Evolutionary conservation across 768 basidiomycete species (phyloP), one percentile per base, ranked within the genome.

Genomic region (Collybia nuda): DNA sequence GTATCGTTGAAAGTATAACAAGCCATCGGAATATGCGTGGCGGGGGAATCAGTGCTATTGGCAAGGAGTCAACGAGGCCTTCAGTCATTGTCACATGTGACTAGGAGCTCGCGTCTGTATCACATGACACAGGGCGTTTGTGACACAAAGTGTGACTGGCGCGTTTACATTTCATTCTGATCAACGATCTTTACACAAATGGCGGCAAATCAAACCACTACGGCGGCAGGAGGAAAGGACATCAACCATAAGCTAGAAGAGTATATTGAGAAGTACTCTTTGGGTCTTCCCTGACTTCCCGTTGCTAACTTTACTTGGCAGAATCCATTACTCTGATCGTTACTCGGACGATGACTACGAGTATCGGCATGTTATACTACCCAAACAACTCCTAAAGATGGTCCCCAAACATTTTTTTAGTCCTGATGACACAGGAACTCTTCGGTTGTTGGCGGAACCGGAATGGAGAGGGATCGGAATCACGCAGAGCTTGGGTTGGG

Each of bases 381-480:
- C 96, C 5, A 97, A 97, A 66, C 90, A 88, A 50, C 84, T 98
- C 57, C 79, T 98, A 69, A 94, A 96, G 73, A 78, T 95, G 72
- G 80, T 99, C 23, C 97, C 96, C 4, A 92, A 93, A 66, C 77
- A 85, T 23, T 86, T 84, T 62, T 94, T 93, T 65, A 84, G 80
- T 37, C 80, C 83, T 51, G 88, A 93, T 50, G 75, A 78, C 12
- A 77, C 82, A 37, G 90, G 91, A 5, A 82, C 86, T 3, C 77
- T 98, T 47, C 82, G 94, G 3, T 80, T 98, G 37, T 73, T 98
- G 50, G 67, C 81, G 2, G 96, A 99, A 64, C 70, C 79, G 38
- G 97, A 99, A 69, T 99, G 96, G 96, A 80, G 96, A 65, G 90
- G 90, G 0, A 93, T 99, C 49, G 96, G 96, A 7, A 96, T 98